Conservation (phyloP, 805 yeast genomes). For the Ogataea corticis region DNA sequence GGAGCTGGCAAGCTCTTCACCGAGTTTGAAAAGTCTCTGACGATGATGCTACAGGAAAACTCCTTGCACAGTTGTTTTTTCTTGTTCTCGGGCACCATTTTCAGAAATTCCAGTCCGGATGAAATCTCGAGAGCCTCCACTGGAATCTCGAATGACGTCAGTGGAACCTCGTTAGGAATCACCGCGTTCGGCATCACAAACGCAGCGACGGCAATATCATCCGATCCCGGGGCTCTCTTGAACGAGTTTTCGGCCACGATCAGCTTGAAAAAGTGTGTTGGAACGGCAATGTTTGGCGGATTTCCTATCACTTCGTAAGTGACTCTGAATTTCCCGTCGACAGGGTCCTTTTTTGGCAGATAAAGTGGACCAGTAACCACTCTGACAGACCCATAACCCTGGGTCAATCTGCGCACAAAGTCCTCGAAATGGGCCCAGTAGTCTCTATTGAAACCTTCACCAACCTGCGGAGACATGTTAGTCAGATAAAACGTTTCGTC, state of each 20-base stretch:
- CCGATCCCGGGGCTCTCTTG: constrained; percentile 35
- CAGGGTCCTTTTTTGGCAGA: constrained; percentile 70
- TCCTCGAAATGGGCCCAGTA: constrained; percentile 98
- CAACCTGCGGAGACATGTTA: constrained; percentile 96
- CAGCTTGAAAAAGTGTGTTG: constrained; percentile 93
- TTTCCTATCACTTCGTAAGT: constrained; percentile 91
- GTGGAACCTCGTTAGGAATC: constrained; percentile 69
- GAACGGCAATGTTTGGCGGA: constrained; percentile 96
- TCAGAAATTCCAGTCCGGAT: constrained; percentile 79
- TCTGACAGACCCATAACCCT: constrained; percentile 71
- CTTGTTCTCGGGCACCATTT: constrained; percentile 57
- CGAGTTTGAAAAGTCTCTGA: constrained; percentile 71
- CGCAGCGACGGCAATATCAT: constrained; percentile 75
- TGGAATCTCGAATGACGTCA: constrained; percentile 82
- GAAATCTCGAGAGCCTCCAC: constrained; percentile 85
- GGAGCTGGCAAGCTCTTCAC: constrained; percentile 29
- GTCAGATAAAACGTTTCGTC: constrained; percentile 88
- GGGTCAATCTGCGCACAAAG: constrained; percentile 76
- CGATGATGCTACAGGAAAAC: constrained; percentile 73
- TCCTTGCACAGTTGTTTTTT: constrained; percentile 75
- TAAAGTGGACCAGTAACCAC: constrained; percentile 93
- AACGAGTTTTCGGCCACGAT: constrained; percentile 74
- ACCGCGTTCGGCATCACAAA: constrained; percentile 90
- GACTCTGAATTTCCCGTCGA: constrained; percentile 83
- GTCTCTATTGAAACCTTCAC: constrained; percentile 95